Percentiles rank a stretch among this genome's conserved stretches.
These are phyloP conservation scores for Diaporthe aspalathi DNA, from an alignment of 2,329 filamentous ascomycete species.

Conservation along the genomic window DNA sequence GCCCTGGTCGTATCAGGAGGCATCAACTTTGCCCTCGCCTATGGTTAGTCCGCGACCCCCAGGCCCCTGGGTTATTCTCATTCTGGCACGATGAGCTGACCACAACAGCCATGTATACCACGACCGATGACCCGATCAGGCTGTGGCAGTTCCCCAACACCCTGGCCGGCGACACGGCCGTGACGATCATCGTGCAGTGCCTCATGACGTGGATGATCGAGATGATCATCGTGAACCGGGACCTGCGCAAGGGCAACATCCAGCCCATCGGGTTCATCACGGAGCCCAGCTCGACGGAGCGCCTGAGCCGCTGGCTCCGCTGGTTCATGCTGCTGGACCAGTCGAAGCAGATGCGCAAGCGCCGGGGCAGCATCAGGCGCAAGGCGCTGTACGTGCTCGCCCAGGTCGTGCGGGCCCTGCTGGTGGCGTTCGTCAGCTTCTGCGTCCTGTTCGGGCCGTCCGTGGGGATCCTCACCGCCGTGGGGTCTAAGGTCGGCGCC, in stretches of 20 bases:
- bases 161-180: conserved; percentile 60
- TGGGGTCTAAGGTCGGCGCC: conserved; percentile 48
- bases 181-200: conserved; percentile 64
- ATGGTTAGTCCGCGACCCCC: conserved; percentile 50
- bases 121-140: conserved; percentile 56
- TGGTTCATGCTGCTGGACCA: conserved; percentile 59
- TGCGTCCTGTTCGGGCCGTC: conserved; percentile 56
- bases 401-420: conserved; percentile 50
- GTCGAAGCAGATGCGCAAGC: conserved; percentile 42
- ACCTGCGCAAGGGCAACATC: conserved; percentile 57
- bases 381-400: conserved; percentile 51
- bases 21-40: conserved; percentile 65
- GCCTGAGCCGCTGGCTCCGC: conserved; percentile 46
- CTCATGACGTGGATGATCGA: conserved; percentile 65
- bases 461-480: conserved; percentile 55
- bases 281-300: conserved; percentile 46
- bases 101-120: conserved; percentile 60
- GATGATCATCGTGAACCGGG: conserved; percentile 58
- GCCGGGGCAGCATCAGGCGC: conserved; percentile 45
- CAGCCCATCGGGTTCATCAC: conserved; percentile 59
- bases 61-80: neutral
- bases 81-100: conserved; percentile 24
- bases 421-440: conserved; percentile 54
- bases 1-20: conserved; percentile 60
- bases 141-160: conserved; percentile 64